phyloP scores from a whole-genome alignment of 441 rosid genomes.

The Macaranga tanarius region DNA sequence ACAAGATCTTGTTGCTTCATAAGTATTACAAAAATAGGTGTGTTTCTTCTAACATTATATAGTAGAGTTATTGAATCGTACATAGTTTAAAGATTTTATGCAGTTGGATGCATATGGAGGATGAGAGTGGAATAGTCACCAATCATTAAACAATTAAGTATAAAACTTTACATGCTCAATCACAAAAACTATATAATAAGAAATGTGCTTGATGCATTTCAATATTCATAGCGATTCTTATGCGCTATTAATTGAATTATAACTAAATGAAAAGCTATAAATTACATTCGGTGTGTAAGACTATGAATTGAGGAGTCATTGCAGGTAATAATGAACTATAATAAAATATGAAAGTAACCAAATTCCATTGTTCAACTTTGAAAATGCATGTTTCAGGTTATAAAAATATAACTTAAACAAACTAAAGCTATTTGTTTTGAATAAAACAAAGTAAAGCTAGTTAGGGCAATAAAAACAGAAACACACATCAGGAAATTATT shows the following conservation, averaged over 20 bases:
- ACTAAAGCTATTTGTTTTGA: too few species aligned
- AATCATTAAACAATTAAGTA: neutral
- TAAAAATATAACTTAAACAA: too few species aligned
- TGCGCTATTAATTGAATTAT: neutral
- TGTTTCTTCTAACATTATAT: slow-evolving; percentile 95
- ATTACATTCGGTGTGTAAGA: neutral
- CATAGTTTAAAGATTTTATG: slow-evolving; percentile 25
- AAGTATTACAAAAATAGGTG: slow-evolving; percentile 75
- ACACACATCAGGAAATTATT: too few species aligned
- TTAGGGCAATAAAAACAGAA: too few species aligned
- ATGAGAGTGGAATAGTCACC: slow-evolving; percentile 17
- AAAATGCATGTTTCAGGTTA: neutral
- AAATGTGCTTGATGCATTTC: neutral
- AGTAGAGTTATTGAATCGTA: slow-evolving; percentile 44
- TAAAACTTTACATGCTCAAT: neutral
- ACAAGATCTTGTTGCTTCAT: slow-evolving; percentile 79
- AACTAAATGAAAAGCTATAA: neutral
- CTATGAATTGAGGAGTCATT: neutral
- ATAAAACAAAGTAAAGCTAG: too few species aligned
- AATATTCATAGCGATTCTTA: neutral
- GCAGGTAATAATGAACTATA: neutral
- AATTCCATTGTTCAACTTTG: neutral
- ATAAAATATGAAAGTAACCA: neutral
- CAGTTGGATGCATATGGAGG: slow-evolving; percentile 25
- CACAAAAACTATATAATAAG: neutral